Percentiles rank a stretch among this genome's conserved stretches.
Conservation (phyloP, 345 rosid species). For the Capsella bursapastoris region DNA sequence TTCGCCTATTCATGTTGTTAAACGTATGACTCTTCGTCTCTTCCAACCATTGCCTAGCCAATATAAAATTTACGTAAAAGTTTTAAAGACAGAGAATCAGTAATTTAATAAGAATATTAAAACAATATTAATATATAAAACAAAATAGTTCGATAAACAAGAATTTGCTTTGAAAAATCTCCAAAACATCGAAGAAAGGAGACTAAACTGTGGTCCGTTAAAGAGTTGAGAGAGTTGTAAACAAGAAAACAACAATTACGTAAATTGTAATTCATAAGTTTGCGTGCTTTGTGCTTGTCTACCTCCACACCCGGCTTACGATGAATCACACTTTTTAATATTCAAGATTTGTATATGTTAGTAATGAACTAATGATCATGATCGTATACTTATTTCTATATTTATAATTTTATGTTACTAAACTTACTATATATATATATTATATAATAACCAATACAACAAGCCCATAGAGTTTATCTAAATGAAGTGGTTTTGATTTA, state of each 20-base stretch:
- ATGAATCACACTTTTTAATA: constrained; percentile 7
- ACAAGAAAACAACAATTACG: constrained; percentile 43
- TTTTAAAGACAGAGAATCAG: neutral
- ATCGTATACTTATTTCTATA: no score
- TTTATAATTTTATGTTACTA: neutral
- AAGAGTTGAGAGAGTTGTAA: constrained; percentile 4
- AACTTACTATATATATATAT: constrained; percentile 4
- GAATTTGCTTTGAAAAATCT: neutral
- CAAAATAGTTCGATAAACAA: neutral
- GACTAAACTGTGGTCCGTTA: constrained; percentile 36
- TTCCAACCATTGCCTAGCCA: neutral
- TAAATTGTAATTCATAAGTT: constrained; percentile 48
- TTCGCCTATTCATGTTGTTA: neutral
- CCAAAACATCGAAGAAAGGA: constrained; percentile 16
- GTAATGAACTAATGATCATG: neutral
- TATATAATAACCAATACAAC: neutral
- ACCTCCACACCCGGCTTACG: constrained; percentile 50
- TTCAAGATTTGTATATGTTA: neutral
- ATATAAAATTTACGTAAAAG: neutral
- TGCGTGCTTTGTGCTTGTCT: constrained; percentile 72
- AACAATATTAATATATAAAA: no score
- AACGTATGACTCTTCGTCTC: no score
- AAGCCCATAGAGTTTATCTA: neutral
- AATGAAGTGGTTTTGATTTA: neutral
- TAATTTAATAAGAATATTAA: no score